Conservation (phyloP, 148 eudicot genomes). For the Diospyros lotus region DNA sequence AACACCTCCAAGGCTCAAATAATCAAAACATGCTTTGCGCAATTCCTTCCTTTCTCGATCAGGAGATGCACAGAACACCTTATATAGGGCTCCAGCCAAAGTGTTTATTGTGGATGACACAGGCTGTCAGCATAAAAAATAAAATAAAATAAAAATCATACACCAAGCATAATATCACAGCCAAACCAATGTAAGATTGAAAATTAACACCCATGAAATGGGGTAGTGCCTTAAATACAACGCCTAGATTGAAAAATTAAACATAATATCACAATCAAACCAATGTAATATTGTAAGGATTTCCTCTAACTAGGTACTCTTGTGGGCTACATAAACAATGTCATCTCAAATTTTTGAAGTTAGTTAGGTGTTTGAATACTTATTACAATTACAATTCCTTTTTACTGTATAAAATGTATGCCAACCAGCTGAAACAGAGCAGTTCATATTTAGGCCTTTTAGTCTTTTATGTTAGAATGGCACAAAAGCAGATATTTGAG, state of each 20-base stretch:
- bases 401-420: not conserved
- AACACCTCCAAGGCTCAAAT: constrained; percentile 73
- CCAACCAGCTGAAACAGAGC: not conserved
- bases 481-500: not conserved
- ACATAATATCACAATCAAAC: not conserved
- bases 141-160: constrained; percentile 1
- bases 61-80: no score
- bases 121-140: constrained; percentile 44
- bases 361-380: not conserved
- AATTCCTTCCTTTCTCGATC: constrained; percentile 71
- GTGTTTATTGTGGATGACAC: constrained; percentile 77
- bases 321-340: no score
- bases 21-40: constrained; percentile 70
- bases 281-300: not conserved
- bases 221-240: not conserved
- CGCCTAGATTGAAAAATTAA: not conserved
- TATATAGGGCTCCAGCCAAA: constrained; percentile 28
- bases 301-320: not conserved
- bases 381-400: not conserved
- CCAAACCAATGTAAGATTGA: no score
- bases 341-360: no score
- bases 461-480: not conserved
- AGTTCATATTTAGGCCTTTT: not conserved
- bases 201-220: not conserved
- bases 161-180: not conserved